These are phyloP conservation scores for Helminthosporium solani DNA, from an alignment of 2,329 filamentous ascomycete species.

Conservation along the genomic window DNA sequence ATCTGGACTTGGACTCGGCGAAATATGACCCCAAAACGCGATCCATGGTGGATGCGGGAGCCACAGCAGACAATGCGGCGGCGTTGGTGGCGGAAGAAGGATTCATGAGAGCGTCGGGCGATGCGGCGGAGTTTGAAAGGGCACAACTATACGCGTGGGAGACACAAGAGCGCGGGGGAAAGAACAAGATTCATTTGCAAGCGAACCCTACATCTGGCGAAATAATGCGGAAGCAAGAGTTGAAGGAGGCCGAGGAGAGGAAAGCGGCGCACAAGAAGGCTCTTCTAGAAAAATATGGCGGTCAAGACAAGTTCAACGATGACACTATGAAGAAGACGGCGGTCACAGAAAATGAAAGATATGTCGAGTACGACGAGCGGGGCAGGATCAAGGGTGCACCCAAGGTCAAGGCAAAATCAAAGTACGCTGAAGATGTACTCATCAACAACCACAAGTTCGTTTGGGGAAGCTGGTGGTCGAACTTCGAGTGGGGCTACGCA, in stretches of 20 bases:
- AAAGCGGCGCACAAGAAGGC: conserved; percentile 67
- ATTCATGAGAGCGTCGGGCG: conserved; percentile 83
- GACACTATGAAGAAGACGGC: conserved; percentile 65
- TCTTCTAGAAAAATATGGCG: conserved; percentile 80
- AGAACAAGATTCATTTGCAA: conserved; percentile 83
- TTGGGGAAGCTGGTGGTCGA: conserved; percentile 97
- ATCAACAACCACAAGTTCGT: conserved; percentile 90
- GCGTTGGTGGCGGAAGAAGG: conserved; percentile 88
- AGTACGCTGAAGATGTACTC: conserved; percentile 85
- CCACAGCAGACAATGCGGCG: conserved; percentile 75
- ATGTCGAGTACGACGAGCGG: conserved; percentile 90
- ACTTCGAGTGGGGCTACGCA: conserved; percentile 93
- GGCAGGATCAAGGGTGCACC: conserved; percentile 87
- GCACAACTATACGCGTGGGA: conserved; percentile 95
- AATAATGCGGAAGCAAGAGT: conserved; percentile 76
- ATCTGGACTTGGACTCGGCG: conserved; percentile 91
- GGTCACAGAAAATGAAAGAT: conserved; percentile 78
- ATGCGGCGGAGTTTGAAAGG: conserved; percentile 87
- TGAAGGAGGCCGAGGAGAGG: conserved; percentile 69
- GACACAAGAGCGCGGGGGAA: conserved; percentile 77
- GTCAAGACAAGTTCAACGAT: conserved; percentile 61
- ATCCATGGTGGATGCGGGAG: conserved; percentile 83
- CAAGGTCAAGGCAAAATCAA: conserved; percentile 75
- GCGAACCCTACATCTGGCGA: conserved; percentile 95
- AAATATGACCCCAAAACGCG: conserved; percentile 98